phyloP scores from a whole-genome alignment of 805 yeast genomes.

The Pichia nanzhaoensis region DNA sequence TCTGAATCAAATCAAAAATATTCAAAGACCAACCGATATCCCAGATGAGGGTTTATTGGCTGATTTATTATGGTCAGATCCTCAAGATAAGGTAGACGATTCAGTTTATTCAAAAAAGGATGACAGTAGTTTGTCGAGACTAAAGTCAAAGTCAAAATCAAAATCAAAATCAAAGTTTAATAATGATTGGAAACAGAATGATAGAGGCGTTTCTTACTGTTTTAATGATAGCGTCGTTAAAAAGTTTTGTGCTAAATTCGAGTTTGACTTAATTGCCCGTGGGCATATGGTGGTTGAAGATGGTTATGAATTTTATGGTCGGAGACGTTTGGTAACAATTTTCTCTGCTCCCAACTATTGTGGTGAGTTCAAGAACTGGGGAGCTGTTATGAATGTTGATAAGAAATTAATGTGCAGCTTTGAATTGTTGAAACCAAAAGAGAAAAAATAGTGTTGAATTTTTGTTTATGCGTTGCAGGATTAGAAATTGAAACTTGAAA shows the following conservation, averaged over 20 bases:
- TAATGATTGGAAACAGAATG: slow-evolving; percentile 70
- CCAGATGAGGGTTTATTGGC: slow-evolving; percentile 76
- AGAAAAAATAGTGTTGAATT: neutral
- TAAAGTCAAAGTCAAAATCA: neutral
- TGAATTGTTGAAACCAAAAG: slow-evolving; percentile 39
- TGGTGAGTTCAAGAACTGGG: slow-evolving; percentile 76
- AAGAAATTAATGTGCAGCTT: slow-evolving; percentile 63
- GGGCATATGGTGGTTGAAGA: slow-evolving; percentile 91
- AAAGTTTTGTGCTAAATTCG: slow-evolving; percentile 55
- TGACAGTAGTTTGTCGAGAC: neutral
- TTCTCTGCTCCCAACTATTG: slow-evolving; percentile 82
- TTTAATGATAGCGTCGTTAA: slow-evolving; percentile 72
- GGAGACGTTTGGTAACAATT: slow-evolving; percentile 67
- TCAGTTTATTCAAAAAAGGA: neutral
- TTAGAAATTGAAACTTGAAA: too few relatives aligned
- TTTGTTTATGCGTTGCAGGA: too few relatives aligned
- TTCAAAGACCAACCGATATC: slow-evolving; percentile 75
- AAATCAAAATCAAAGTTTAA: slow-evolving; percentile 3
- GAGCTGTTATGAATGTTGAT: slow-evolving; percentile 72
- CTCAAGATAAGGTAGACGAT: slow-evolving; percentile 37
- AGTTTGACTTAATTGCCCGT: slow-evolving; percentile 70
- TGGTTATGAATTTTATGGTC: slow-evolving; percentile 77
- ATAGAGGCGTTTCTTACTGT: slow-evolving; percentile 76
- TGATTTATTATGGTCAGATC: slow-evolving; percentile 80
- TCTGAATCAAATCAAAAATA: slow-evolving; percentile 61